Percentiles rank a stretch among this genome's conserved stretches.
These are phyloP conservation scores for Blastobotrys indianensis DNA, from an alignment of 1,139 yeast species.

Conservation along the genomic window DNA sequence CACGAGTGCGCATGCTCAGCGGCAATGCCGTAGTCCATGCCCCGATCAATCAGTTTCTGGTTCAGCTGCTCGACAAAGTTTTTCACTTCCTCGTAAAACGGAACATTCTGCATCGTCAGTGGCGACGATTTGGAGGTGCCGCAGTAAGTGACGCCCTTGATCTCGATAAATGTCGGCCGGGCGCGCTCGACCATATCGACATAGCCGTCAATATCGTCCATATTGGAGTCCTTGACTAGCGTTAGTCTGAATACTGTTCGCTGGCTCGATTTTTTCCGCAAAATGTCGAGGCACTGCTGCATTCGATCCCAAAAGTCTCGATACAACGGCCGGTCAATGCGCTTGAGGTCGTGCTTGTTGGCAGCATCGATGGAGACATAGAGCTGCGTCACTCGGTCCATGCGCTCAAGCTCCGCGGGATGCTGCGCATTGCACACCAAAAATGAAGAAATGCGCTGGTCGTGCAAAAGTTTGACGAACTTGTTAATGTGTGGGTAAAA, in stretches of 20 bases:
- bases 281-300: slow-evolving; percentile 70
- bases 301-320: slow-evolving; percentile 92
- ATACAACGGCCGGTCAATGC: slow-evolving; percentile 82
- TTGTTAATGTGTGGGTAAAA: slow-evolving; percentile 88
- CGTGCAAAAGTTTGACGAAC: slow-evolving; percentile 74
- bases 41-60: slow-evolving; percentile 54
- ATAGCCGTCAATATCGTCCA: slow-evolving; percentile 75
- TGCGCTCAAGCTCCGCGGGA: slow-evolving; percentile 68
- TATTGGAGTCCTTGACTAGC: slow-evolving; percentile 85
- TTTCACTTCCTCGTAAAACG: slow-evolving; percentile 87
- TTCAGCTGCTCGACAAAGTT: slow-evolving; percentile 61
- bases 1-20: slow-evolving; percentile 97
- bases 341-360: slow-evolving; percentile 69
- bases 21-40: slow-evolving; percentile 71
- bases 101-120: slow-evolving; percentile 90
- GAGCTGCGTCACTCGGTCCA: slow-evolving; percentile 77
- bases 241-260: slow-evolving; percentile 90
- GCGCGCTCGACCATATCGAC: slow-evolving; percentile 85
- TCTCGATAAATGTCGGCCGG: slow-evolving; percentile 81
- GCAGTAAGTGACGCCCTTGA: slow-evolving; percentile 92
- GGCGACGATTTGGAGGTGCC: slow-evolving; percentile 83
- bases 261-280: slow-evolving; percentile 73
- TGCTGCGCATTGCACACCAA: slow-evolving; percentile 95
- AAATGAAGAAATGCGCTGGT: slow-evolving; percentile 72
- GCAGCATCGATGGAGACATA: slow-evolving; percentile 94